Base-by-base conservation (phyloP, 2,329 filamentous ascomycete genomes). In the Bisporella sp. region DNA sequence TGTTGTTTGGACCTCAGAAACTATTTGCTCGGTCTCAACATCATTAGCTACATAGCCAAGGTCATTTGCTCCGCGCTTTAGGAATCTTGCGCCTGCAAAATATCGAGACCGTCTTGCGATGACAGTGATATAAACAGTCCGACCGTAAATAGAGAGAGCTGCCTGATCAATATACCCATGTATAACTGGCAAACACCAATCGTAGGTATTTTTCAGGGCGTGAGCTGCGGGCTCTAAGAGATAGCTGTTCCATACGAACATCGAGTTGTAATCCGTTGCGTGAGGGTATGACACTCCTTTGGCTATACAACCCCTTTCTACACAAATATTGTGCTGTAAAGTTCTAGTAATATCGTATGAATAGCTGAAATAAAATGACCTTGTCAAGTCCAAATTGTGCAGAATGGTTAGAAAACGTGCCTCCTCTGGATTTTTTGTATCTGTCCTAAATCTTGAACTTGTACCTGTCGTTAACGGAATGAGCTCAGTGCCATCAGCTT, bases 201-300 rank as follows among this genome's bases (percentile, higher is more conserved):
- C 90, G 64, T 89, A 96, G 0, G 89, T 84, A 60, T 91, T 87
- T 55, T 85, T 85, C 39, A 99, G 72, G 5, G 77, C 78, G 13
- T 73, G 70, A 9, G 79, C 73, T 0, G 86, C 89, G 0, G 93
- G 91, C 53, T 85, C 76, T 13, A 99, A 76, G 4, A 99, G 76
- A 67, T 96, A 87, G 59, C 88, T 82, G 61, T 99, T 99, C 93
- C 93, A 99, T 3, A 97, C 87, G 64, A 99, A 99, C 93, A 99
- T 99, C 39, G 86, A 81, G 62, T 96, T 95, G 65, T 86, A 86
- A 59, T 90, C 81, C 32, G 79, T 77, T 31, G 78, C 73, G 40
- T 75, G 73, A 5, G 78, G 74, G 31, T 79, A 77, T 2, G 79
- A 72, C 9, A 76, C 69, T 1, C 87, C 88, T 53, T 82, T 74